Percentiles rank a stretch among this genome's conserved stretches.
Conservation (phyloP, 108 stramenopile species). For the Pelagomonas calceolata region DNA sequence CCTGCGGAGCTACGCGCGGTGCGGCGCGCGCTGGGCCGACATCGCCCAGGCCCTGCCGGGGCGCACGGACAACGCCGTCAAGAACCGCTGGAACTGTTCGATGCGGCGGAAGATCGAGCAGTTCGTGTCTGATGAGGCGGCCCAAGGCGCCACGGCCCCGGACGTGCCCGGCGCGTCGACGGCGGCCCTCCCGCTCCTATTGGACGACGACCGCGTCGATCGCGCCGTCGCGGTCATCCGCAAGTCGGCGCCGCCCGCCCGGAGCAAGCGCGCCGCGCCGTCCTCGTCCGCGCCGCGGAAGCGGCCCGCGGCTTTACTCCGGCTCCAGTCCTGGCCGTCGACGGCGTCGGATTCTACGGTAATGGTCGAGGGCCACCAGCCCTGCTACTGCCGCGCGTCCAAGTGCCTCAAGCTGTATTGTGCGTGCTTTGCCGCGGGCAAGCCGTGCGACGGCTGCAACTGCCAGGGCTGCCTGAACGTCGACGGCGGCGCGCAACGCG, state of each 20-base stretch:
- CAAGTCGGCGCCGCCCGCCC: background rate
- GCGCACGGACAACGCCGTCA: slow-evolving; percentile 26
- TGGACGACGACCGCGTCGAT: background rate
- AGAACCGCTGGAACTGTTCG: slow-evolving; percentile 28
- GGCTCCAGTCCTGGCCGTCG: background rate
- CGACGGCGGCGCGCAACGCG: slow-evolving; percentile 24
- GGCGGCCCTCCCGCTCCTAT: background rate
- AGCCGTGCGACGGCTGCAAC: slow-evolving; percentile 21
- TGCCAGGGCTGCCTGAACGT: slow-evolving; percentile 20
- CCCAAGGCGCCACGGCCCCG: background rate
- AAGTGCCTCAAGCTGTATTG: slow-evolving; percentile 50
- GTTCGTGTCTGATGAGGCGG: background rate
- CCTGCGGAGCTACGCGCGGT: slow-evolving; percentile 48
- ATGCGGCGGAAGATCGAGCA: slow-evolving; percentile 9
- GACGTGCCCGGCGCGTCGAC: background rate
- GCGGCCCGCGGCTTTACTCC: background rate
- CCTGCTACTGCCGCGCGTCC: slow-evolving; percentile 42
- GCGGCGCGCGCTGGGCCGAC: slow-evolving; percentile 86
- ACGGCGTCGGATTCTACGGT: background rate
- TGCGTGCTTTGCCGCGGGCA: slow-evolving; percentile 42
- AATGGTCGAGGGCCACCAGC: background rate
- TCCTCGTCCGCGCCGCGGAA: background rate
- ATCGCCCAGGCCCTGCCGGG: slow-evolving; percentile 44
- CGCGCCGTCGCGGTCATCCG: background rate
- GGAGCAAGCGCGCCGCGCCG: too few relatives aligned